Base-by-base conservation (phyloP, 73 alveolate species). In the Paramecium octaurelia region DNA sequence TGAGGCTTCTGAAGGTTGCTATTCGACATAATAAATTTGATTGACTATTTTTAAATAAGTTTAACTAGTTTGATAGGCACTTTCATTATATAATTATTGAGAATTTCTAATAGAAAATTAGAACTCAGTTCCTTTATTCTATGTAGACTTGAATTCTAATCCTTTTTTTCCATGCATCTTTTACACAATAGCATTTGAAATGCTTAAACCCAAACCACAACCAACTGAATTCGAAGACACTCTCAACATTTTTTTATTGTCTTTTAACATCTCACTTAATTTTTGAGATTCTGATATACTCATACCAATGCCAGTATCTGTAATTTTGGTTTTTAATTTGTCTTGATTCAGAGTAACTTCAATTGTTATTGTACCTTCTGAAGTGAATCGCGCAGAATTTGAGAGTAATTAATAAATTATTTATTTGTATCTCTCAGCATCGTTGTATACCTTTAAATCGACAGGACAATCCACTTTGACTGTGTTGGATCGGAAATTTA, bases 111-210 rank as follows among this genome's bases (percentile, higher is more conserved):
- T 46, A 1, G 46, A 18, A 24, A 80, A 80, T 24, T 21, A 24
- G 44, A 80, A 80, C 5, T 59, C 31, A 38, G 91, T 40, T 8
- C 91, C 91, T 43, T 80, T 43, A 10, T 44, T 44, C 7, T 23
- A 35, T 21, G 70, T 24, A 43, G 75, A 38, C 10, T 46, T 42
- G 48, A 80, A 80, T 40, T 40, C 35, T 9, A 80, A 18, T 12
- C 91, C 91, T 21, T 43, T 80, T 80, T 80, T 80, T 43, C 91
- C 91, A 43, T 46, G 20, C 91, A 80, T 80, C 57, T 80, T 80
- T 11, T 21, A 23, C 20, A 35, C 91, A 11, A 80, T 80, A 10
- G 38, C 91, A 80, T 80, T 80, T n/a, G 91, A 80, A 10, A 80
- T 80, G 24, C 76, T 31, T 11, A 80, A 27, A 20, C 91, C 91